Evolutionary conservation across 1,284 basidiomycete species (phyloP).

Genomic region (Sanghuangporus baumii): DNA sequence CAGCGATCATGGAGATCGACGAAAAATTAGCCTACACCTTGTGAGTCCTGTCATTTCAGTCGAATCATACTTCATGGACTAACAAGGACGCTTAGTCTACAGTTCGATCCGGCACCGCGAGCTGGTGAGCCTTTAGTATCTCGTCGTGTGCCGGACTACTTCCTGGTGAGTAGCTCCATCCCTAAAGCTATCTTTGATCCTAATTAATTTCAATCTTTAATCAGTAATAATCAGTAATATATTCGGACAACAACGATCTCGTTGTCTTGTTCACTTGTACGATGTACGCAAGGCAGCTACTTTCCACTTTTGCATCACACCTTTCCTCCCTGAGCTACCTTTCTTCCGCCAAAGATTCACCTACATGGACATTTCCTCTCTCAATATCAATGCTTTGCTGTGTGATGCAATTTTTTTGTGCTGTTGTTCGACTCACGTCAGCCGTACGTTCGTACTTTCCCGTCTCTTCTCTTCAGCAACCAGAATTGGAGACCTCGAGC

Average conservation of each 20-base stretch:
- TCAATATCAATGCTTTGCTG: background rate
- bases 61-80: conserved; percentile 12
- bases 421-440: background rate
- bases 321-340: background rate
- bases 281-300: background rate
- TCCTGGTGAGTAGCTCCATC: conserved; percentile 57
- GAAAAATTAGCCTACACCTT: conserved; percentile 96
- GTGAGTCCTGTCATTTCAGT: conserved; percentile 38
- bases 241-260: background rate
- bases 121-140: conserved; percentile 98
- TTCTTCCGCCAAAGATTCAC: background rate
- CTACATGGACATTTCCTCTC: background rate
- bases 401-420: background rate
- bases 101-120: conserved; percentile 98
- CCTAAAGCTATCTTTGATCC: background rate
- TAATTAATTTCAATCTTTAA: background rate
- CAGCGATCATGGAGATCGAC: conserved; percentile 99
- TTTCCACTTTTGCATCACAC: background rate
- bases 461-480: background rate
- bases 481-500: no score
- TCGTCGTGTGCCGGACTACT: conserved; percentile 97
- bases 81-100: conserved; percentile 59
- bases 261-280: conserved; percentile 7
- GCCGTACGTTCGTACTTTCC: background rate
- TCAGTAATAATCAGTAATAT: conserved; percentile 5